Evolutionary conservation across 129 eudicot species (phyloP), one percentile per base, ranked within the genome.

Genomic region (Arctium lappa): DNA sequence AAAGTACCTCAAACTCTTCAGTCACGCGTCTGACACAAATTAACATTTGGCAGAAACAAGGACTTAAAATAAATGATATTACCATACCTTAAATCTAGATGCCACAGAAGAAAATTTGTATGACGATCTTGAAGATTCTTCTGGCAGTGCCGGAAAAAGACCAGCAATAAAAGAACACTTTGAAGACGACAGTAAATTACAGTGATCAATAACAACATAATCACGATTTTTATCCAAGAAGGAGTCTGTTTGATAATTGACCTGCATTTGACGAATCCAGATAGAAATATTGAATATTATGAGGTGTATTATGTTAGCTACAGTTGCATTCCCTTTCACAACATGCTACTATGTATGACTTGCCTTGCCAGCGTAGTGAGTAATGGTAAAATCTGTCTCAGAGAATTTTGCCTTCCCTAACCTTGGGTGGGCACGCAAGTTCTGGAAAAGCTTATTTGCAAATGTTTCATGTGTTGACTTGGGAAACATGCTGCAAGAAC

Each of bases 341-440:
- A 48, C 74, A 15, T 76, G 10, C 74, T 70, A 75, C 56, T 38
- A 31, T 8, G 5, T 71, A 72, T 80, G 70, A 81, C 90, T 83
- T 91, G 84, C 99, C 95, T 95, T 93, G 83, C 99, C 99, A 82
- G 99, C 99, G 86, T 95, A 95, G 86, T 95, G 99, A 75, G 95
- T 84, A 73, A 95, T 82, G 73, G 92, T 95, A 76, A 95, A 93
- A 91, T 95, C 99, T 63, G 98, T 90, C 83, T 89, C 95, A 13
- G 94, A 95, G 86, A 93, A 95, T 80, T 95, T 95, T 29, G 92
- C 97, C 85, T 87, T 93, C 83, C 91, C 97, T 89, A 95, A 88
- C 79, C 99, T 91, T 16, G 90, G 91, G 85, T 95, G 97, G 76
- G 88, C 78, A 29, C 90, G 86, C 76, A 92, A 93, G 86, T 93